Conservation (phyloP, 768 basidiomycete species). For the Agaricus sinodeliciosus region DNA sequence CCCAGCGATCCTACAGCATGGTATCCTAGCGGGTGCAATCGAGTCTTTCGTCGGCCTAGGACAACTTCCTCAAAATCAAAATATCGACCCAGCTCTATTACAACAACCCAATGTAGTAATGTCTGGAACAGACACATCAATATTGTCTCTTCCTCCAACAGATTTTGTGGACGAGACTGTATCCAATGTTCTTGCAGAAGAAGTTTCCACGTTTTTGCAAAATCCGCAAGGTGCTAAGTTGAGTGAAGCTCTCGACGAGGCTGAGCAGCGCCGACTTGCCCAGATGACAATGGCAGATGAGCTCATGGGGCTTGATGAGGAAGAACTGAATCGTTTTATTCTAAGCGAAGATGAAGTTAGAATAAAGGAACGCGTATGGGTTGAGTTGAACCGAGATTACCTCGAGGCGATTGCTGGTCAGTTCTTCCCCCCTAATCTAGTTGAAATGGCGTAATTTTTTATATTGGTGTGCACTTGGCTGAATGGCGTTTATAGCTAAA, state of each 20-base stretch:
- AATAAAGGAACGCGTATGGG: conserved; percentile 90
- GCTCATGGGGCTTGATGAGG: conserved; percentile 79
- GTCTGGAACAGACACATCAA: conserved; percentile 9
- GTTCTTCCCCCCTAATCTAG: conserved; percentile 18
- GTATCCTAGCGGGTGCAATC: conserved; percentile 57
- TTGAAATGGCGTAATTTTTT: not conserved
- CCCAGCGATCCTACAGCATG: conserved; percentile 52
- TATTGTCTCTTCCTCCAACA: conserved; percentile 22
- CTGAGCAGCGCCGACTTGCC: conserved; percentile 53
- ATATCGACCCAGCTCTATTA: conserved; percentile 51
- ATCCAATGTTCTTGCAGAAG: conserved; percentile 57
- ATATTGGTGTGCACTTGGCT: conserved; percentile 29
- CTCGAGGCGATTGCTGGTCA: conserved; percentile 80
- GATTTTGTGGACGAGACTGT: conserved; percentile 50
- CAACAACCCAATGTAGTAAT: conserved; percentile 19
- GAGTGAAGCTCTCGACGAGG: conserved; percentile 58
- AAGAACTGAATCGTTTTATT: conserved; percentile 78
- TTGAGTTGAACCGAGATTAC: conserved; percentile 89
- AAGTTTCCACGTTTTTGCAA: conserved; percentile 61
- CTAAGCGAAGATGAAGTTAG: conserved; percentile 74
- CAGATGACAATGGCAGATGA: conserved; percentile 52
- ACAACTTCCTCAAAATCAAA: conserved; percentile 38
- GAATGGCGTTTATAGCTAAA: conserved; percentile 55
- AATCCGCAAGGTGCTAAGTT: conserved; percentile 56
- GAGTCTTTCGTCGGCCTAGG: conserved; percentile 32